Evolutionary conservation across 2,329 filamentous ascomycete genomes (phyloP).

Genomic region (Sphaerulina populicola): DNA sequence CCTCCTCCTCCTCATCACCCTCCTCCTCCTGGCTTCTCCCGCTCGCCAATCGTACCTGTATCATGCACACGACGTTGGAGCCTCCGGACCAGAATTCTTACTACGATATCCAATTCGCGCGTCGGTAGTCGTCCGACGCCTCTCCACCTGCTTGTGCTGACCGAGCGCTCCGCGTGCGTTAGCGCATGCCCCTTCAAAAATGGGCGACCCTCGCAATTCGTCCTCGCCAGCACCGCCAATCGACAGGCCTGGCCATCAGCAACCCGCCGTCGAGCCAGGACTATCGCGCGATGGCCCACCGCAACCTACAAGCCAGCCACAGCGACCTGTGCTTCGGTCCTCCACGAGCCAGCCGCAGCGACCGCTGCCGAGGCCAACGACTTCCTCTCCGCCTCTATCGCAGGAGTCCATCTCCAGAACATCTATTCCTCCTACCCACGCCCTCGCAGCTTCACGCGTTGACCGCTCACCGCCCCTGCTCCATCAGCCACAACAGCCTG

Average conservation of each 20-base stretch:
- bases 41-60: not conserved
- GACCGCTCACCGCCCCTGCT: conserved; percentile 14
- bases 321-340: conserved; percentile 1
- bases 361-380: conserved; percentile 3
- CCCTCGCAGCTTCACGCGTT: conserved; percentile 13
- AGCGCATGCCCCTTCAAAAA: conserved; percentile 6
- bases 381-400: conserved; percentile 1
- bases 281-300: not conserved
- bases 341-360: conserved; percentile 4
- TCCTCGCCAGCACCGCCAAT: conserved; percentile 4
- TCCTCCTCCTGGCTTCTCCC: no score
- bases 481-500: conserved; percentile 35
- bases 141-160: conserved; percentile 1
- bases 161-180: conserved; percentile 5
- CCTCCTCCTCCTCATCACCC: no score
- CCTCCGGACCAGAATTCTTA: conserved; percentile 1
- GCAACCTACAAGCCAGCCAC: conserved; percentile 4
- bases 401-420: conserved; percentile 6
- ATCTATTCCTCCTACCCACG: conserved; percentile 11
- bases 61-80: conserved; percentile 10
- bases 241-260: not conserved
- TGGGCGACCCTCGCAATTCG: conserved; percentile 10
- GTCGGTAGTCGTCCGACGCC: not conserved
- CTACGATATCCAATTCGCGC: conserved; percentile 4
- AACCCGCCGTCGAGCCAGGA: not conserved